Conservation (phyloP, 1,284 basidiomycete genomes). For the Tylopilus sp. region DNA sequence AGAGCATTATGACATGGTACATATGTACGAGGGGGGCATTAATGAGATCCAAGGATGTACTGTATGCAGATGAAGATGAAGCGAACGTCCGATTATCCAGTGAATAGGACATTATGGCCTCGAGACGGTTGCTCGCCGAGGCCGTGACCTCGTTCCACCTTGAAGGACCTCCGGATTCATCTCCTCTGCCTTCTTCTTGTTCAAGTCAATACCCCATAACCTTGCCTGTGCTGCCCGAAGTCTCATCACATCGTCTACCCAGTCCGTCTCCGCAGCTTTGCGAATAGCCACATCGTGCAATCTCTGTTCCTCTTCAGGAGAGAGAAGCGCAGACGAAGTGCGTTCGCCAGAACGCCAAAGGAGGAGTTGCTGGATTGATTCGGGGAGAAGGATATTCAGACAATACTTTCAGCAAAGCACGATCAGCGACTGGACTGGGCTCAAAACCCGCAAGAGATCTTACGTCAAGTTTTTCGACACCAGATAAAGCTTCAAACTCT, state of each 20-base stretch:
- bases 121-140: conserved; percentile 21
- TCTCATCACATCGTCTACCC: conserved; percentile 59
- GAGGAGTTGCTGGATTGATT: conserved; percentile 62
- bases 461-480: conserved; percentile 55
- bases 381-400: conserved; percentile 61
- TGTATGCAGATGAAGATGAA: conserved; percentile 18
- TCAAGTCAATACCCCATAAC: conserved; percentile 20
- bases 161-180: conserved; percentile 15
- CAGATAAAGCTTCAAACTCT: conserved; percentile 50
- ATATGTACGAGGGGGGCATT: conserved; percentile 1
- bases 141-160: conserved; percentile 32
- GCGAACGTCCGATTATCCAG: background rate
- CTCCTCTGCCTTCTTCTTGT: conserved; percentile 22
- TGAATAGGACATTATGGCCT: conserved; percentile 12
- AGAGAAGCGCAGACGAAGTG: conserved; percentile 42
- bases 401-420: conserved; percentile 49
- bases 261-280: conserved; percentile 52
- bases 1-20: background rate
- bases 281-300: conserved; percentile 47
- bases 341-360: conserved; percentile 63
- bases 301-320: conserved; percentile 48
- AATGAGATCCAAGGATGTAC: background rate
- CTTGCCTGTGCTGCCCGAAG: conserved; percentile 40
- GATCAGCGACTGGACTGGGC: background rate
- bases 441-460: conserved; percentile 13